Conservation (phyloP, 495 filamentous ascomycete species). For the Aspergillus funiculosus region DNA sequence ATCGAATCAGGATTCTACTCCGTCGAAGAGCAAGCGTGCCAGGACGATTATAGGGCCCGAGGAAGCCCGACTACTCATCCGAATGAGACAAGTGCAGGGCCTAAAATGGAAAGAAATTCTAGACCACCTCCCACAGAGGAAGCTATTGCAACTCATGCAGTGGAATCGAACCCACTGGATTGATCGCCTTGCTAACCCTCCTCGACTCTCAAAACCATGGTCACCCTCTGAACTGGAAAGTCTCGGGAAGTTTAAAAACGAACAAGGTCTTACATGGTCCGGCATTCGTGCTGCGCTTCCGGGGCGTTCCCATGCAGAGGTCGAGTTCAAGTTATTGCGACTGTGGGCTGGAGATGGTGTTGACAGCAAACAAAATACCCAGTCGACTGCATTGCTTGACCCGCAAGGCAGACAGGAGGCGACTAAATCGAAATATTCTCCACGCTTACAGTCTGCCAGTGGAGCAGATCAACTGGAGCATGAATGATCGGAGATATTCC, state of each 20-base stretch:
- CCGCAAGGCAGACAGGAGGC: conserved; percentile 8
- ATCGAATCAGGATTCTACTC: conserved; percentile 10
- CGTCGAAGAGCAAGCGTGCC: conserved; percentile 15
- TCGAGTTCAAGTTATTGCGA: conserved; percentile 38
- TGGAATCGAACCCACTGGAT: conserved; percentile 36
- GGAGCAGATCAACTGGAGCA: conserved; percentile 2
- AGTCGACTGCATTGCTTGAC: background rate
- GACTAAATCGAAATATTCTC: conserved; percentile 6
- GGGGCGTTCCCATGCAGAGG: conserved; percentile 28
- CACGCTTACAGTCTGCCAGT: conserved; percentile 4
- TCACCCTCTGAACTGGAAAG: conserved; percentile 27
- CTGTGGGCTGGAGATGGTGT: conserved; percentile 27
- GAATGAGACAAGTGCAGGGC: conserved; percentile 27
- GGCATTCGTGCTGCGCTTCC: conserved; percentile 27
- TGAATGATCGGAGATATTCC: conserved; percentile 2
- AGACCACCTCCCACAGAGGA: conserved; percentile 25
- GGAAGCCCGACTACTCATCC: conserved; percentile 31
- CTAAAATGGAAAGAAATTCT: conserved; percentile 32
- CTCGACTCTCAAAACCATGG: conserved; percentile 31
- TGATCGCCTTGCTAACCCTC: conserved; percentile 28
- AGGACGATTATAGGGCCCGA: conserved; percentile 29
- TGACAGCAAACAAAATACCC: conserved; percentile 3
- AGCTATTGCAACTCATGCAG: conserved; percentile 16
- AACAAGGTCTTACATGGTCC: conserved; percentile 31
- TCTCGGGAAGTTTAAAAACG: conserved; percentile 25